phyloP scores from a whole-genome alignment of 2,329 filamentous ascomycete species.

The Calonectria fujianensis region DNA sequence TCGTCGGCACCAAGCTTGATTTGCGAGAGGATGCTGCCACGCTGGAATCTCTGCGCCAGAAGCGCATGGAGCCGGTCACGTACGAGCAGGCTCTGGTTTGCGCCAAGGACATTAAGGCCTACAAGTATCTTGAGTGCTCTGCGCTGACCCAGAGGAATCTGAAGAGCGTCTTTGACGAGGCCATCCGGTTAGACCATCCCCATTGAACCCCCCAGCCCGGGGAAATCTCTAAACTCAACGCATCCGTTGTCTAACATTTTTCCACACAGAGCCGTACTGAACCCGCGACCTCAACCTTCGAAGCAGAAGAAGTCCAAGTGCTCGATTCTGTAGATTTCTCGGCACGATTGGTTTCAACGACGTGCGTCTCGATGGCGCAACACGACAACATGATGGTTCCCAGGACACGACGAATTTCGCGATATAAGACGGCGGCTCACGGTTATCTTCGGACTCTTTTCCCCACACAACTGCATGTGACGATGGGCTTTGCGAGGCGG shows the following conservation, averaged over 20 bases:
- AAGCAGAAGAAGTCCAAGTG: conserved; percentile 81
- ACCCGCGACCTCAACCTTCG: conserved; percentile 75
- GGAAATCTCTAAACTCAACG: not conserved
- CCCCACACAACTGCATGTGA: conserved; percentile 52
- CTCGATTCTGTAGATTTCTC: conserved; percentile 76
- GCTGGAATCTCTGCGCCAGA: conserved; percentile 86
- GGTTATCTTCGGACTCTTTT: conserved; percentile 50
- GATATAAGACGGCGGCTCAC: conserved; percentile 54
- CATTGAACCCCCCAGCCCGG: not conserved
- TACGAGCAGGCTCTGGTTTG: conserved; percentile 93
- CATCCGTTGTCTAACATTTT: conserved; percentile 54
- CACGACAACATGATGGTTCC: conserved; percentile 50
- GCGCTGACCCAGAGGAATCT: conserved; percentile 96
- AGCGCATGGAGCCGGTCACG: conserved; percentile 97
- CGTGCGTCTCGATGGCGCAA: conserved; percentile 50
- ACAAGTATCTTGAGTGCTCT: conserved; percentile 99
- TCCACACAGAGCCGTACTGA: conserved; percentile 78
- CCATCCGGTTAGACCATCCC: conserved; percentile 86
- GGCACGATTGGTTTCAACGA: conserved; percentile 47
- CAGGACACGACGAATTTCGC: conserved; percentile 51
- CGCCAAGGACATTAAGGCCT: conserved; percentile 94
- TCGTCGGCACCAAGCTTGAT: conserved; percentile 98
- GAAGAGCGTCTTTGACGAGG: conserved; percentile 99
- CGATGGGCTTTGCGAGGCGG: conserved; percentile 54
- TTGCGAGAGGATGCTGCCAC: conserved; percentile 91